Evolutionary conservation across 2,329 filamentous ascomycete species (phyloP).

Genomic region (Orbilia brochopaga): DNA sequence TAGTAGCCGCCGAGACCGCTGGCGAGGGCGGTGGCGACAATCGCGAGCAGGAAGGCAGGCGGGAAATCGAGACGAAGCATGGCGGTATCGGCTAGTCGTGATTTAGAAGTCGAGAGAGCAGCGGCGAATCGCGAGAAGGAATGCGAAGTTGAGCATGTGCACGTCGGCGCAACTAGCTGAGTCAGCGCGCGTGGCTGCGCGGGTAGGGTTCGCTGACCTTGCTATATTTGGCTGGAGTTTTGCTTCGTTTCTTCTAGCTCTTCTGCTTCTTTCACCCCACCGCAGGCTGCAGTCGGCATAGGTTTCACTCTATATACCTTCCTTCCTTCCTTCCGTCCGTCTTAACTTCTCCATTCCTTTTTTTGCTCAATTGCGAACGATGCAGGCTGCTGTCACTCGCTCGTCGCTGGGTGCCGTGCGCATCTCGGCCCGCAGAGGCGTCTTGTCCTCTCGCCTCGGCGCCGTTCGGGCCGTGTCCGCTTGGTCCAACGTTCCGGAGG

Average conservation of each 20-base stretch:
- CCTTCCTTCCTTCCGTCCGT: slow-evolving; percentile 11
- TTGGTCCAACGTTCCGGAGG: slow-evolving; percentile 90
- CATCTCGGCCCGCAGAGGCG: slow-evolving; percentile 39
- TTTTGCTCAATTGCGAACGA: slow-evolving; percentile 20
- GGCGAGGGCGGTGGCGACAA: slow-evolving; percentile 52
- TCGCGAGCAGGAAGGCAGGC: slow-evolving; percentile 43
- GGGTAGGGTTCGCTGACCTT: not conserved
- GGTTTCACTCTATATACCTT: slow-evolving; percentile 4
- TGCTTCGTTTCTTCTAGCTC: not conserved
- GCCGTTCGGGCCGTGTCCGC: slow-evolving; percentile 72
- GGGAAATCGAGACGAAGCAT: slow-evolving; percentile 45
- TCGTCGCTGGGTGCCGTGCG: slow-evolving; percentile 34
- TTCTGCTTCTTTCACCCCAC: not conserved
- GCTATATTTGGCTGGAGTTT: not conserved
- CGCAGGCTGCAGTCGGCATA: not conserved
- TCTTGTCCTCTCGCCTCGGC: slow-evolving; percentile 51
- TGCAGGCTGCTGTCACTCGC: slow-evolving; percentile 42
- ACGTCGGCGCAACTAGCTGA: too few relatives aligned
- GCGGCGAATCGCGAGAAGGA: too few relatives aligned
- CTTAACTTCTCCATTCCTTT: too few relatives aligned
- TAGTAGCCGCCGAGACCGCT: slow-evolving; percentile 54
- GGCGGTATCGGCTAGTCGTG: not conserved
- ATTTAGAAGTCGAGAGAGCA: not conserved
- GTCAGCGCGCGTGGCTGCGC: not conserved
- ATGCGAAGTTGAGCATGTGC: too few relatives aligned